phyloP scores from a whole-genome alignment of 2,329 filamentous ascomycete species.

The Fusarium sp. region DNA sequence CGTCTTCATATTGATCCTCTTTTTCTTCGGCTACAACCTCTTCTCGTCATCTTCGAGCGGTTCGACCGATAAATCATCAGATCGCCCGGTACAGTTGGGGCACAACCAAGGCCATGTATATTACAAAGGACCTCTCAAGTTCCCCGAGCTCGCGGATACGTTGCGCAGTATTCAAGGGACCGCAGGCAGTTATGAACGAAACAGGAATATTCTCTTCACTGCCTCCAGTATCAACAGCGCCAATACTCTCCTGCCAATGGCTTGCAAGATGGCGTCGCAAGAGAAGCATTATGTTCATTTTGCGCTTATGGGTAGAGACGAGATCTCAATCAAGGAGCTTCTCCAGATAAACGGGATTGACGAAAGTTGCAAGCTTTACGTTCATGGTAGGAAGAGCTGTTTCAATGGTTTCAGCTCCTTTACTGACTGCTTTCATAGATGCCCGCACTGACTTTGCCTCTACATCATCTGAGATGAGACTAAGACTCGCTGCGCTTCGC shows the following conservation, averaged over 20 bases:
- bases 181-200: constrained; percentile 62
- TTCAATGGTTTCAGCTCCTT: neutral
- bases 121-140: constrained; percentile 75
- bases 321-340: constrained; percentile 76
- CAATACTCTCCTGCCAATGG: constrained; percentile 79
- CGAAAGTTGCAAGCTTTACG: constrained; percentile 72
- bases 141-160: constrained; percentile 71
- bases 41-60: constrained; percentile 50
- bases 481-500: constrained; percentile 71
- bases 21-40: constrained; percentile 56
- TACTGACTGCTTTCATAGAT: constrained; percentile 61
- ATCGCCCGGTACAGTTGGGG: constrained; percentile 3
- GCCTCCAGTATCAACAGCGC: constrained; percentile 80
- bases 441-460: constrained; percentile 79
- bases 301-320: constrained; percentile 78
- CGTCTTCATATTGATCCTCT: constrained; percentile 67
- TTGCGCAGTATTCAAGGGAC: constrained; percentile 70
- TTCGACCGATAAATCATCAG: constrained; percentile 19
- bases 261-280: constrained; percentile 84
- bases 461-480: constrained; percentile 76
- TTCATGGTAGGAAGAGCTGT: constrained; percentile 60
- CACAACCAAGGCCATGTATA: constrained; percentile 54
- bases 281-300: constrained; percentile 83
- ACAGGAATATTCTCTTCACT: constrained; percentile 82
- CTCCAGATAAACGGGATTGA: constrained; percentile 83